These are phyloP conservation scores for Anthracocystis setariae DNA, from an alignment of 1,284 basidiomycete genomes.

Conservation along the genomic window DNA sequence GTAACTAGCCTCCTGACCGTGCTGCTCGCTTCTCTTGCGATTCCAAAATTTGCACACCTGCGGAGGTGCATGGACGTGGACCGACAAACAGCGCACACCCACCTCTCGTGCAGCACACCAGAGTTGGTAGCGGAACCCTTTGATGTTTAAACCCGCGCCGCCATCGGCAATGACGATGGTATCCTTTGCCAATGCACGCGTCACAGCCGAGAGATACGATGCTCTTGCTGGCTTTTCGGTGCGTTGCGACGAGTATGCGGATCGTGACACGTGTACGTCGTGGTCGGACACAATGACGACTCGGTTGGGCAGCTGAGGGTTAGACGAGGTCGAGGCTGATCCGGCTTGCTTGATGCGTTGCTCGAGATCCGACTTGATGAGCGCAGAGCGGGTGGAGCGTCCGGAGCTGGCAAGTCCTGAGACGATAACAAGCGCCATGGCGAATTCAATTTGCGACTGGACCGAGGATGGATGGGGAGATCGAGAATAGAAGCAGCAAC, in stretches of 20 bases:
- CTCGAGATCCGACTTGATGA: constrained; percentile 77
- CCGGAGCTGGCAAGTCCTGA: constrained; percentile 90
- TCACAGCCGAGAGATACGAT: constrained; percentile 85
- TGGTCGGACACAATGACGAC: constrained; percentile 83
- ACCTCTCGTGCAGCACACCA: constrained; percentile 93
- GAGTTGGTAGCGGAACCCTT: constrained; percentile 92
- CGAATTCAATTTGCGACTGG: background rate
- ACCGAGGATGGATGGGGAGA: too few species aligned
- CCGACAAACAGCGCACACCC: constrained; percentile 83
- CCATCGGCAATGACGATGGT: constrained; percentile 85
- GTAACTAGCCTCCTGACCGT: constrained; percentile 71
- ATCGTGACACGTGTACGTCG: constrained; percentile 74
- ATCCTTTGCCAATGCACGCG: constrained; percentile 77
- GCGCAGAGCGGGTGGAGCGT: constrained; percentile 78
- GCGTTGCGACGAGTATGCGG: constrained; percentile 78
- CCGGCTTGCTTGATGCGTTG: constrained; percentile 71
- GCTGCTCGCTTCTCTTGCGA: constrained; percentile 69
- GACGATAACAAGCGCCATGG: constrained; percentile 92
- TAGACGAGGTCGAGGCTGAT: constrained; percentile 71
- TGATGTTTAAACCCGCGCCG: constrained; percentile 89
- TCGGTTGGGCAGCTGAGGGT: constrained; percentile 65
- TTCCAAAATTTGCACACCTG: constrained; percentile 74
- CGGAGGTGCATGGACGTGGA: constrained; percentile 77
- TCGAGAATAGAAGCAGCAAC: background rate
- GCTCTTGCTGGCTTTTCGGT: constrained; percentile 89